Base-by-base conservation (phyloP, 2,329 filamentous ascomycete species). In the Herpotrichia juniperi region DNA sequence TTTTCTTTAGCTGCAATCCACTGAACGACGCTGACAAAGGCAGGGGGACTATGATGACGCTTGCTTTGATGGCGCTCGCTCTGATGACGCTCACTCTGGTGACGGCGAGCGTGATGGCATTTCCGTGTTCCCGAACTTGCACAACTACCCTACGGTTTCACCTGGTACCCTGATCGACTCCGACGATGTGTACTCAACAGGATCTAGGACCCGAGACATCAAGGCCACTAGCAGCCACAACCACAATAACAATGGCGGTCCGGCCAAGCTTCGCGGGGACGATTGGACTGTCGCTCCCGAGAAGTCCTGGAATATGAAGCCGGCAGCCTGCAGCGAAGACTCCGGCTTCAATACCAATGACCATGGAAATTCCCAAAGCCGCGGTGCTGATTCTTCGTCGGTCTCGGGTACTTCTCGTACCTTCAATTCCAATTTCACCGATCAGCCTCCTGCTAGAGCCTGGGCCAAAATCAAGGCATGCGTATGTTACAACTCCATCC, bases 401-500 rank as follows among this genome's bases (percentile, higher is more conserved):
- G 31, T 51, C 2, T 24, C 62, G 4, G 58, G 50, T 1, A 63
- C 66, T 7, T 22, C 48, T 12, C 50, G 51, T 30, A 57, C 61
- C 3, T 66, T 67, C 46, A 44, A 53, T 19, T 69, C 69, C 3
- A 66, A 57, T 42, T 39, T 57, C 9, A 67, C 62, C 21, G 67
- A 53, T 44, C 9, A 40, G n/a, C 11, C 46, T 16, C 50, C 49
- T 14, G 57, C 56, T 21, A 59, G 50, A 17, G 58, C 53, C 3
- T 73, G 61, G 53, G 64, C 69, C 11, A 73, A 68, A 56, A 63
- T 73, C 48, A 57, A 48, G 14, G 65, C 68, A 21, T 67, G 59
- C 50, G 67, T 71, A 65, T 47, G 66, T 53, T 17, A 16, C 31
- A 4, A 22, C 19, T 10, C 3, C 31, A 8, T 26, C 28, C 7